A percentile compares a stretch with the other conserved stretches of the same genome.
Evolutionary conservation across 257 asterid species (phyloP).

Genomic region (Capsicum chinense): DNA sequence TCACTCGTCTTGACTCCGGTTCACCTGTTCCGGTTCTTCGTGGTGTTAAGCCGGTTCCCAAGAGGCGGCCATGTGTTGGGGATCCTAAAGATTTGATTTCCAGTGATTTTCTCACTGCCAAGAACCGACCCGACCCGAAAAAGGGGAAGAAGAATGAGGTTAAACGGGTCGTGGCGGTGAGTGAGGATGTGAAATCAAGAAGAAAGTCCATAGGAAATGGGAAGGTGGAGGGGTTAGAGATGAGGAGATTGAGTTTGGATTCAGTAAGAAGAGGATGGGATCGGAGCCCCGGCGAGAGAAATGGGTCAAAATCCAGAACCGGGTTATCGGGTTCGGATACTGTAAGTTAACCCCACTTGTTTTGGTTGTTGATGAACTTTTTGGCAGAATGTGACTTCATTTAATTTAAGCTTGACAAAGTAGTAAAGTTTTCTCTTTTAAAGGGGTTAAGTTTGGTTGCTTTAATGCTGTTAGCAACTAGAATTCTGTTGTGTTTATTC

Average conservation of each 20-base stretch:
- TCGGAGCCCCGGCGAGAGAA: slow-evolving; percentile 47
- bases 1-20: slow-evolving; percentile 67
- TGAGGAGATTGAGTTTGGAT: slow-evolving; percentile 79
- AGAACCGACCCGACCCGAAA: slow-evolving; percentile 45
- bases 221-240: slow-evolving; percentile 50
- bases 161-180: slow-evolving; percentile 45
- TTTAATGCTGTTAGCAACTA: slow-evolving; percentile 17
- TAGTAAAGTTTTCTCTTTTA: not conserved
- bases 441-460: not conserved
- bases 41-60: slow-evolving; percentile 81
- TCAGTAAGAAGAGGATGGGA: slow-evolving; percentile 85
- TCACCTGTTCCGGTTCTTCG: slow-evolving; percentile 88
- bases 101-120: slow-evolving; percentile 67
- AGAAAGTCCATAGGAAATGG: slow-evolving; percentile 72
- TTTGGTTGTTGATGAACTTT: not conserved
- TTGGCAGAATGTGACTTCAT: slow-evolving; percentile 27
- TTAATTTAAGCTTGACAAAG: not conserved
- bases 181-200: slow-evolving; percentile 54
- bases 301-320: slow-evolving; percentile 47
- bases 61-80: slow-evolving; percentile 74
- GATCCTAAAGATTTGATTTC: slow-evolving; percentile 90
- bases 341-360: slow-evolving; percentile 43
- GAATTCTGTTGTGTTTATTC: not conserved
- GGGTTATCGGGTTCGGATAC: slow-evolving; percentile 38
- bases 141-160: slow-evolving; percentile 50